These are phyloP conservation scores for Colletotrichum chlorophyti DNA, from an alignment of 2,329 filamentous ascomycete species.

Conservation along the genomic window DNA sequence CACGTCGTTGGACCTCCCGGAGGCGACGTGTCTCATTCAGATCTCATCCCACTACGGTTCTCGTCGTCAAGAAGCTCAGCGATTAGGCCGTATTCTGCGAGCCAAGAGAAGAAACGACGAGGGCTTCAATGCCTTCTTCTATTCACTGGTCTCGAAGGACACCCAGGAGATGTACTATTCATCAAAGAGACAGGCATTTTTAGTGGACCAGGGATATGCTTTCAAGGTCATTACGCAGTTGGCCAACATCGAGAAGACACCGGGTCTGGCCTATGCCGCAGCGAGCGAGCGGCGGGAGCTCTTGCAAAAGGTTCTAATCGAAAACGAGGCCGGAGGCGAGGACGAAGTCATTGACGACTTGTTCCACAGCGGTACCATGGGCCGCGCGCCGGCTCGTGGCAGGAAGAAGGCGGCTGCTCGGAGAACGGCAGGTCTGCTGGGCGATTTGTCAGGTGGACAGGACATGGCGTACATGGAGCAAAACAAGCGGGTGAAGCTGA, in stretches of 20 bases:
- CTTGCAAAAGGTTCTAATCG: constrained; percentile 86
- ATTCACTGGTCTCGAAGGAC: constrained; percentile 95
- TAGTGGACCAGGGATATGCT: constrained; percentile 97
- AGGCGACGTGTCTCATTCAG: constrained; percentile 95
- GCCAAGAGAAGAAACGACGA: constrained; percentile 97
- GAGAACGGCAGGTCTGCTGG: constrained; percentile 83
- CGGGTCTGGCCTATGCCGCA: constrained; percentile 80
- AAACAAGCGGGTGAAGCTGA: constrained; percentile 72
- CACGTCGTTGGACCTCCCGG: constrained; percentile 95
- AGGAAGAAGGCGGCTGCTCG: constrained; percentile 66
- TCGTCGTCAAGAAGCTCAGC: constrained; percentile 93
- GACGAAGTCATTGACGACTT: constrained; percentile 77
- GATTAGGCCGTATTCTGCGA: constrained; percentile 89
- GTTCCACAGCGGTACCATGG: constrained; percentile 45
- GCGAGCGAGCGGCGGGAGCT: constrained; percentile 83
- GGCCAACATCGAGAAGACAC: constrained; percentile 85
- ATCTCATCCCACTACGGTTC: constrained; percentile 98
- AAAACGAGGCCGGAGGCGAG: constrained; percentile 78
- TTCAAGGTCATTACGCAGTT: constrained; percentile 99
- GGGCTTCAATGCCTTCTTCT: constrained; percentile 99
- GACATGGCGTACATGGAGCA: constrained; percentile 97
- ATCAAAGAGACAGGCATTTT: constrained; percentile 93
- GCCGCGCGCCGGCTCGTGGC: constrained; percentile 46
- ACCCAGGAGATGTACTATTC: constrained; percentile 99
- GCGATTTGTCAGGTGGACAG: constrained; percentile 87